Conservation (phyloP, 352 stramenopile species). For the Globisporangium carolinianum region DNA sequence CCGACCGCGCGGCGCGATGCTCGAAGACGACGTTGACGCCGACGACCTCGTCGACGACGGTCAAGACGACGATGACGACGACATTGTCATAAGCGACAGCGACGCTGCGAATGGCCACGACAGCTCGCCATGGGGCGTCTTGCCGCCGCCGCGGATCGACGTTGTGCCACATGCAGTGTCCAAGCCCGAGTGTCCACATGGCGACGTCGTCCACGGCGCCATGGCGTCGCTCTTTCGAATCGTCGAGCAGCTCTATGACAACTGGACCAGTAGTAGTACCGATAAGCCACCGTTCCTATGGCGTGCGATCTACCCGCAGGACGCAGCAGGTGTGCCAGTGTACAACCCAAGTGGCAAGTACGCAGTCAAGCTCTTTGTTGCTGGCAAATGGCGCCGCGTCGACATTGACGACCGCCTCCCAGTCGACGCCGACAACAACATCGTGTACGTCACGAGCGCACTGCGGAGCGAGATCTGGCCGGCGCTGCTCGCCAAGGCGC, state of each 20-base stretch:
- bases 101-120: slow-evolving; percentile 18
- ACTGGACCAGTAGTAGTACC: slow-evolving; percentile 1
- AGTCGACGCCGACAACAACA: slow-evolving; percentile 36
- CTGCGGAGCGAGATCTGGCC: slow-evolving; percentile 66
- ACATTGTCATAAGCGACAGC: not conserved
- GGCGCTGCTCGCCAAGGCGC: slow-evolving; percentile 52
- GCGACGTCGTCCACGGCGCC: slow-evolving; percentile 51
- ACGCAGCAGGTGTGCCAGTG: slow-evolving; percentile 27
- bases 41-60: slow-evolving; percentile 70
- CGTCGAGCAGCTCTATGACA: slow-evolving; percentile 45
- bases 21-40: slow-evolving; percentile 52
- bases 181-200: slow-evolving; percentile 55
- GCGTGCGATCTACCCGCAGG: slow-evolving; percentile 71
- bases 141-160: slow-evolving; percentile 44
- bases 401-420: slow-evolving; percentile 70
- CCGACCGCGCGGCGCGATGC: slow-evolving; percentile 32
- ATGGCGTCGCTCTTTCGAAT: slow-evolving; percentile 70
- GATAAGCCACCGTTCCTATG: slow-evolving; percentile 40
- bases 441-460: slow-evolving; percentile 50
- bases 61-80: slow-evolving; percentile 46
- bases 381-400: slow-evolving; percentile 63
- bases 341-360: slow-evolving; percentile 78
- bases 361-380: slow-evolving; percentile 58
- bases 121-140: slow-evolving; percentile 42
- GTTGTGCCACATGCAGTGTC: slow-evolving; percentile 40